A percentile compares a stretch with the other conserved stretches of the same genome.
phyloP scores from a whole-genome alignment of 2,329 filamentous ascomycete species.

The Gaeumannomyces tritici region DNA sequence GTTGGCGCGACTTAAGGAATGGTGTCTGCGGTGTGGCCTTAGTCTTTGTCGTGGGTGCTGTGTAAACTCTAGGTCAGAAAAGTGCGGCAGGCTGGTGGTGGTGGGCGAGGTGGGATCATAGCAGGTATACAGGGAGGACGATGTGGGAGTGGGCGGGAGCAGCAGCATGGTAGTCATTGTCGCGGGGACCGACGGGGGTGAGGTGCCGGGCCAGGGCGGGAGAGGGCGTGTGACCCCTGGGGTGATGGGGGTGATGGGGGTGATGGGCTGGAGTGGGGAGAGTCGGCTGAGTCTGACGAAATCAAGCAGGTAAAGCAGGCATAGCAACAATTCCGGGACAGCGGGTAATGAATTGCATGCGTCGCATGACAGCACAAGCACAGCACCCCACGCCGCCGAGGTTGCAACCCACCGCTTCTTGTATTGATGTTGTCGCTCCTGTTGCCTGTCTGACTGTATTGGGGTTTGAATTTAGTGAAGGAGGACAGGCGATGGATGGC shows the following conservation, averaged over 20 bases:
- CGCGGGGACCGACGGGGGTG: not conserved
- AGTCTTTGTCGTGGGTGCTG: not conserved
- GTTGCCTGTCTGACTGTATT: not conserved
- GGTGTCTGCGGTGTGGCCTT: not conserved
- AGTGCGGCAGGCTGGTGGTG: not conserved
- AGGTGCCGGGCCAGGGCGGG: not conserved
- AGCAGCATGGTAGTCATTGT: not conserved
- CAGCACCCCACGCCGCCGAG: not conserved
- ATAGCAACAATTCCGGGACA: not conserved
- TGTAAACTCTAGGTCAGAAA: not conserved
- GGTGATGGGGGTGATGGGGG: not conserved
- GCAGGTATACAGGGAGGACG: not conserved
- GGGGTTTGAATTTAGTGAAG: too few relatives aligned
- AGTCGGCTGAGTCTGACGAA: not conserved
- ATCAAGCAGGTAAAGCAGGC: not conserved
- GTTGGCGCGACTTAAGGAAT: not conserved
- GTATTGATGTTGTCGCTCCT: not conserved
- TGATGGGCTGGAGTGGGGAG: not conserved
- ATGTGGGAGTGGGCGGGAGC: not conserved
- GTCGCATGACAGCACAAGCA: not conserved
- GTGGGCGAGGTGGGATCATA: not conserved
- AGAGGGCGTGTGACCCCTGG: not conserved
- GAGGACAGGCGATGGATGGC: not conserved
- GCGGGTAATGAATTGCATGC: not conserved
- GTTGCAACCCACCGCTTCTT: not conserved